A percentile compares a stretch with the other conserved stretches of the same genome.
These are phyloP conservation scores for Neobulgaria alba DNA, from an alignment of 2,329 filamentous ascomycete species.

Conservation along the genomic window DNA sequence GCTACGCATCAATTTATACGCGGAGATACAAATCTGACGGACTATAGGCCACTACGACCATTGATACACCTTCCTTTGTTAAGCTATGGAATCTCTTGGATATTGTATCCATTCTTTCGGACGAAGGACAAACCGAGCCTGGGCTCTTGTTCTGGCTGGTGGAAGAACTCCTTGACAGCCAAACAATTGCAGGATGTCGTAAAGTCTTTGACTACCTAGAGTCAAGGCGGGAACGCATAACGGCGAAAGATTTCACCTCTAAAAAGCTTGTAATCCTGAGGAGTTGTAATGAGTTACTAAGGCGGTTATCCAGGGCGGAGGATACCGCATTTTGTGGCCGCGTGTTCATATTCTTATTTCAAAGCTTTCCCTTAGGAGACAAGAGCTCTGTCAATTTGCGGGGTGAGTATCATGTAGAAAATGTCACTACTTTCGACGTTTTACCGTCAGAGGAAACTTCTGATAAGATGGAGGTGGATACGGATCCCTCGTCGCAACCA, in stretches of 20 bases:
- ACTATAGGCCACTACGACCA: conserved; percentile 60
- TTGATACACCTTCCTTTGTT: conserved; percentile 70
- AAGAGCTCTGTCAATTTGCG: conserved; percentile 95
- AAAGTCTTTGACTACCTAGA: conserved; percentile 93
- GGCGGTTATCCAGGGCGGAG: conserved; percentile 86
- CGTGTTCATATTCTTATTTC: conserved; percentile 97
- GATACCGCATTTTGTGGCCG: conserved; percentile 96
- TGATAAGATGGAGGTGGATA: conserved; percentile 61
- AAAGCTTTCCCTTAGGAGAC: conserved; percentile 92
- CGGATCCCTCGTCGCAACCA: conserved; percentile 32
- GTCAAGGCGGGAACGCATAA: conserved; percentile 82
- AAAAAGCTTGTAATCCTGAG: conserved; percentile 87
- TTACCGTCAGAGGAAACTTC: conserved; percentile 34
- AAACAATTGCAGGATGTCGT: conserved; percentile 86
- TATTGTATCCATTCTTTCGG: conserved; percentile 79
- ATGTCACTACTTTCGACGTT: conserved; percentile 74
- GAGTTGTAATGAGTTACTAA: conserved; percentile 90
- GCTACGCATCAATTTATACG: conserved; percentile 29
- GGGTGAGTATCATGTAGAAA: conserved; percentile 93
- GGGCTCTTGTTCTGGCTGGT: conserved; percentile 82
- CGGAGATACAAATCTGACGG: conserved; percentile 28
- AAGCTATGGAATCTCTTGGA: conserved; percentile 91
- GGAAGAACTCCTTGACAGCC: conserved; percentile 91
- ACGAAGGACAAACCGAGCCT: conserved; percentile 68
- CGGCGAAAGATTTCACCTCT: conserved; percentile 61